Conservation (phyloP, 169 alveolate genomes). For the Plasmodium knowlesi region DNA sequence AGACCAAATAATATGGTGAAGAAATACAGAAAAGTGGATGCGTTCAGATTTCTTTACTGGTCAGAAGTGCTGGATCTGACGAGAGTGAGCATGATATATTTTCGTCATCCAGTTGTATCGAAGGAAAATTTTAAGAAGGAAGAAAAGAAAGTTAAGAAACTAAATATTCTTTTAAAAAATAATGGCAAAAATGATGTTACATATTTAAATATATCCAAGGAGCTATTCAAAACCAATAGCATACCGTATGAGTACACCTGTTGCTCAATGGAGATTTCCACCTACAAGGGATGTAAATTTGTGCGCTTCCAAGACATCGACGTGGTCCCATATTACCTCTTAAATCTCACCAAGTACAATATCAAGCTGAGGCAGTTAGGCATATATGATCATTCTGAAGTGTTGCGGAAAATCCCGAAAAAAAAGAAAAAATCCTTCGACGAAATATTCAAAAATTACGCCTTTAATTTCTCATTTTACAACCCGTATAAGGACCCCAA, state of each 20-base stretch:
- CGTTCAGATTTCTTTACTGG: conserved; percentile 58
- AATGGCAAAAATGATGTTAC: conserved; percentile 17
- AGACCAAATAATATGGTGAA: not conserved
- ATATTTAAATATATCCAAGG: conserved; percentile 23
- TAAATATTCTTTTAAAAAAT: conserved; percentile 30
- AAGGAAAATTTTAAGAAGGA: conserved; percentile 45
- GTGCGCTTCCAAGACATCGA: conserved; percentile 75
- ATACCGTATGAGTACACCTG: conserved; percentile 71
- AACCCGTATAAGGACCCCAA: conserved; percentile 73
- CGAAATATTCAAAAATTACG: conserved; percentile 72
- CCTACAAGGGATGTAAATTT: conserved; percentile 72
- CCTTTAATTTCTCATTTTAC: conserved; percentile 70
- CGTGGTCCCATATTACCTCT: conserved; percentile 72
- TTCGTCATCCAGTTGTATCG: conserved; percentile 73
- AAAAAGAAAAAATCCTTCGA: conserved; percentile 52
- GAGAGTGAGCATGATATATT: conserved; percentile 70
- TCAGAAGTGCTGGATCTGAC: conserved; percentile 67
- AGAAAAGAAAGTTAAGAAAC: conserved; percentile 47
- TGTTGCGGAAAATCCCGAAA: conserved; percentile 35
- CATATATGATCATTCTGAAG: conserved; percentile 70
- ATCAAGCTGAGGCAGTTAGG: conserved; percentile 60
- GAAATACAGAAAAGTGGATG: conserved; percentile 15
- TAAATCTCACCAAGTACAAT: conserved; percentile 61
- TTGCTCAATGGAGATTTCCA: conserved; percentile 73
- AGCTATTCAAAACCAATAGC: conserved; percentile 4